phyloP scores from a whole-genome alignment of 2,329 filamentous ascomycete species.

The Xylariaceae sp. region DNA sequence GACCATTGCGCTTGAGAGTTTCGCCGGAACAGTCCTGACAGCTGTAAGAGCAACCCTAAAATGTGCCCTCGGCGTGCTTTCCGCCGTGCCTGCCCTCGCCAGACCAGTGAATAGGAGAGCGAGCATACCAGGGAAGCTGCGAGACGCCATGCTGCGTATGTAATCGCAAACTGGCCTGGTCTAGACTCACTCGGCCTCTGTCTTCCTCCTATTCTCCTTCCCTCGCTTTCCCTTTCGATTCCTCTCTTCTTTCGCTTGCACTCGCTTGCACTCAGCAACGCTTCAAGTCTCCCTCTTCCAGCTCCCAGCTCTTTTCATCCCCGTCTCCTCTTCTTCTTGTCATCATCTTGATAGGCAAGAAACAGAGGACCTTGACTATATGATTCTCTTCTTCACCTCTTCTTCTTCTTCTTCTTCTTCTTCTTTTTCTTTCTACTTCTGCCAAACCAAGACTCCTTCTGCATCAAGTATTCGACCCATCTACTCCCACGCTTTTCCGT shows the following conservation, averaged over 20 bases:
- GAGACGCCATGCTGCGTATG: neutral
- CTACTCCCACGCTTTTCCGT: constrained; percentile 16
- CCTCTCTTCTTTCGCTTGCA: neutral
- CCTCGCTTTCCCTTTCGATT: neutral
- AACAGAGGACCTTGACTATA: neutral
- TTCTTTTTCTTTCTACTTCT: neutral
- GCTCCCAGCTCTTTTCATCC: neutral
- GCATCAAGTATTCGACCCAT: constrained; percentile 20
- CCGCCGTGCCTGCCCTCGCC: neutral
- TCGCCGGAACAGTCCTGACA: too few species aligned
- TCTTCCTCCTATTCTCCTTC: neutral
- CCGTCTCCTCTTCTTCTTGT: neutral
- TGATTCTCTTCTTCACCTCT: constrained; percentile 1
- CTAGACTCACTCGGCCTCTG: neutral
- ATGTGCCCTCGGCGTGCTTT: neutral
- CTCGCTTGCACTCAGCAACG: neutral
- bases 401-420: neutral
- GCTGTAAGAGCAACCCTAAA: neutral
- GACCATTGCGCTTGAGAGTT: neutral
- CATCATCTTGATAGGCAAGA: neutral
- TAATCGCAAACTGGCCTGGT: neutral
- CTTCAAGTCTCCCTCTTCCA: neutral
- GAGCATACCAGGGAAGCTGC: neutral
- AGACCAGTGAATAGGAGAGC: neutral
- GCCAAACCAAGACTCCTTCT: neutral